Percentiles rank a stretch among this genome's conserved stretches.
phyloP scores from a whole-genome alignment of 1,284 basidiomycete species.

The Ceratobasidium theobromae region DNA sequence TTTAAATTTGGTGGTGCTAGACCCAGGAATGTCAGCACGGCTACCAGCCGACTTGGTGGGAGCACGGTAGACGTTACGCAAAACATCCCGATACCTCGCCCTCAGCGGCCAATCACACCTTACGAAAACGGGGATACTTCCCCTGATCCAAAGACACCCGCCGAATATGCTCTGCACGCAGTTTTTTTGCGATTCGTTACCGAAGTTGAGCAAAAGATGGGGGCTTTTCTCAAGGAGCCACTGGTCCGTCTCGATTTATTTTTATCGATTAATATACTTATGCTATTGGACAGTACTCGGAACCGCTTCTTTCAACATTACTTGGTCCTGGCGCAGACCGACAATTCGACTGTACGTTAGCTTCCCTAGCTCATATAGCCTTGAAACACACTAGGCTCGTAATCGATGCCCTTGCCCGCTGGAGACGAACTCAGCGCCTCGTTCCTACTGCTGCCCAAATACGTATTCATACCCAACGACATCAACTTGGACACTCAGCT shows the following conservation, averaged over 20 bases:
- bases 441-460: constrained; percentile 38
- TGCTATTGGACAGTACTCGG: constrained; percentile 28
- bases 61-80: constrained; percentile 28
- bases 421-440: constrained; percentile 68
- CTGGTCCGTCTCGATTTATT: constrained; percentile 52
- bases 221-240: constrained; percentile 65
- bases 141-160: constrained; percentile 56
- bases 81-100: constrained; percentile 26
- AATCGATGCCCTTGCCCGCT: constrained; percentile 83
- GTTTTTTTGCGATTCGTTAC: constrained; percentile 83
- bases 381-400: constrained; percentile 83
- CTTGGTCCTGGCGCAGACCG: constrained; percentile 47
- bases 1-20: constrained; percentile 63
- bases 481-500: constrained; percentile 43
- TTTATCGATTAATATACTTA: neutral
- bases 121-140: constrained; percentile 23
- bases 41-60: constrained; percentile 16
- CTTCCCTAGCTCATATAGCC: constrained; percentile 81
- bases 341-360: constrained; percentile 63
- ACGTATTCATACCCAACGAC: constrained; percentile 35
- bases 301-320: constrained; percentile 24
- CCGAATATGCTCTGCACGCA: constrained; percentile 83
- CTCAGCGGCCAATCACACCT: constrained; percentile 26
- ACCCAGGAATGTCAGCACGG: constrained; percentile 15
- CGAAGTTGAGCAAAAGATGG: constrained; percentile 74